These are phyloP conservation scores for Zymoseptoria crescenta DNA, from an alignment of 2,329 filamentous ascomycete species.

Conservation along the genomic window DNA sequence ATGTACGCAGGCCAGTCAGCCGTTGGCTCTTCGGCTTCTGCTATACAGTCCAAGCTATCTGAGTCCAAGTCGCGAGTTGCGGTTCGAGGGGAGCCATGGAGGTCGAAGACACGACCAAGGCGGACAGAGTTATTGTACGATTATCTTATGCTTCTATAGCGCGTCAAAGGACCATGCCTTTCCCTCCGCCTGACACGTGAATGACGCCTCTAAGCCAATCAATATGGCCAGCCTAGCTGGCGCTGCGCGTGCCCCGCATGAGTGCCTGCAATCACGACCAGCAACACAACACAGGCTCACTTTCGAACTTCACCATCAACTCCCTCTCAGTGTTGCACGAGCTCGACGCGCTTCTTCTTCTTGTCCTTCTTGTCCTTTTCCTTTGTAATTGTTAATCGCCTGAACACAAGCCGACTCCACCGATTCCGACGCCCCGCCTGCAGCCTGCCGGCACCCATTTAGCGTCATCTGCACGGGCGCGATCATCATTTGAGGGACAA, in stretches of 20 bases:
- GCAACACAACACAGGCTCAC: background rate
- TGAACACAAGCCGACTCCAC: background rate
- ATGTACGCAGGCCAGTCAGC: too few species aligned
- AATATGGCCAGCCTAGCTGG: background rate
- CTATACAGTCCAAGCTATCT: too few species aligned
- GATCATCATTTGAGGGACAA: background rate
- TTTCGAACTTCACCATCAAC: background rate
- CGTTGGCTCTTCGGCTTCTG: too few species aligned
- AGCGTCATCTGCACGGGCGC: background rate
- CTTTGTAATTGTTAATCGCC: background rate
- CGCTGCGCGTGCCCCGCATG: background rate
- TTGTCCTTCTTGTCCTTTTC: background rate
- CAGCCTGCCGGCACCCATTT: background rate
- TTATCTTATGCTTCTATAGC: background rate
- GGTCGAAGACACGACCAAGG: too few species aligned
- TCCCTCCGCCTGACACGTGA: background rate
- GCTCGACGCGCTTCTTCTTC: background rate
- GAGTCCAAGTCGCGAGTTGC: too few species aligned
- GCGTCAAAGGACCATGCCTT: background rate
- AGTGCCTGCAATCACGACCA: background rate
- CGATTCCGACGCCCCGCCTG: background rate
- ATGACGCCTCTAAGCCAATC: background rate
- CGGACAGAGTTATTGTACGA: background rate
- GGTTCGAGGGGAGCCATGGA: too few species aligned
- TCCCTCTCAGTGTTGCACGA: background rate